Percentiles rank a stretch among this genome's conserved stretches.
These are phyloP conservation scores for Salix viminalis DNA, from an alignment of 345 rosid species.

Conservation along the genomic window DNA sequence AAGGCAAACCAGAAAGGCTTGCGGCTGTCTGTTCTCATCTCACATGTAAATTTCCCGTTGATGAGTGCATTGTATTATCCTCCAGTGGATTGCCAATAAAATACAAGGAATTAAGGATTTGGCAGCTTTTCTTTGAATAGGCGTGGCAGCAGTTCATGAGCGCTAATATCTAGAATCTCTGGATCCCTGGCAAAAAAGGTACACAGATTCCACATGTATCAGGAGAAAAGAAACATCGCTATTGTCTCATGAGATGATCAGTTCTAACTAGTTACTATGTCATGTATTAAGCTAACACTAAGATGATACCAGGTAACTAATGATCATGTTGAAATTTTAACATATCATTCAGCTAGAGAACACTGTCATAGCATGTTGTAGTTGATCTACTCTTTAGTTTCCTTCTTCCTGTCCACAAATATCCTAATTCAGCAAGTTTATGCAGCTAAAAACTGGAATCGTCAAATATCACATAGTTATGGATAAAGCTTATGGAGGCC, in stretches of 20 bases:
- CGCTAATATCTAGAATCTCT: slow-evolving; percentile 58
- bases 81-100: neutral
- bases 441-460: neutral
- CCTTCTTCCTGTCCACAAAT: neutral
- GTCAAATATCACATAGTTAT: neutral
- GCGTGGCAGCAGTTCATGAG: slow-evolving; percentile 86
- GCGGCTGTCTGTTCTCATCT: neutral
- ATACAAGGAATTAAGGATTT: slow-evolving; percentile 23
- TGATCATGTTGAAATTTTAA: neutral
- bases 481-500: neutral
- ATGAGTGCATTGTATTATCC: slow-evolving; percentile 5
- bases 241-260: neutral
- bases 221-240: neutral
- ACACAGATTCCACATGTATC: neutral
- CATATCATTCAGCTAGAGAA: neutral
- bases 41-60: neutral
- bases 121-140: slow-evolving; percentile 58
- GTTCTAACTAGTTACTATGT: no score
- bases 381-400: neutral
- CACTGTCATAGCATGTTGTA: neutral
- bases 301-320: neutral
- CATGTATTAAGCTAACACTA: neutral
- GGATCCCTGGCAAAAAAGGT: slow-evolving; percentile 61
- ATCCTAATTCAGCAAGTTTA: neutral
- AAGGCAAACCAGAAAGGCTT: slow-evolving; percentile 6